phyloP scores from a whole-genome alignment of 352 stramenopile genomes.

The Pythium monospermum region DNA sequence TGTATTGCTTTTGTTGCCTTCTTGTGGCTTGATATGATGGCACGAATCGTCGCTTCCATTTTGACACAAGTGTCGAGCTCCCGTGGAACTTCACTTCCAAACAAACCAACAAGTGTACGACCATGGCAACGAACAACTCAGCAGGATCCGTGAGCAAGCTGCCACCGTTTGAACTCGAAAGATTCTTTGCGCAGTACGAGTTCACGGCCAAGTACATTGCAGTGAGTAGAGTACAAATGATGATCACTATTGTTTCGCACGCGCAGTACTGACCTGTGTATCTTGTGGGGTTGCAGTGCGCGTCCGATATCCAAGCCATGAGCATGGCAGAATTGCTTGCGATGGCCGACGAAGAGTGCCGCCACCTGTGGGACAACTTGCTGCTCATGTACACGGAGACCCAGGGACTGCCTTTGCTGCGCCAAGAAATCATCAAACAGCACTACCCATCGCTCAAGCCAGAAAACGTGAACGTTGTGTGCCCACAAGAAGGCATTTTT shows the following conservation, averaged over 20 bases:
- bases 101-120: background rate
- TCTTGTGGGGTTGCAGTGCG: constrained; percentile 21
- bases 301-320: constrained; percentile 35
- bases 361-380: constrained; percentile 36
- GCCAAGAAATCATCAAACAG: constrained; percentile 32
- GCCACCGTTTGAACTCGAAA: constrained; percentile 31
- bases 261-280: background rate
- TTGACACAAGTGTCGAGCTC: too few species aligned
- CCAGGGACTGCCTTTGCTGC: constrained; percentile 30
- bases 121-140: constrained; percentile 5
- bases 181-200: constrained; percentile 53
- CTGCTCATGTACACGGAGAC: constrained; percentile 42
- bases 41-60: too few species aligned
- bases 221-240: constrained; percentile 10
- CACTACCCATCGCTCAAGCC: constrained; percentile 25
- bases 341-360: constrained; percentile 36
- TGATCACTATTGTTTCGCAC: background rate
- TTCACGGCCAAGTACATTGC: constrained; percentile 34
- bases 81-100: too few species aligned
- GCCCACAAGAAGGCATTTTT: constrained; percentile 61
- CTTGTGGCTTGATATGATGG: too few species aligned
- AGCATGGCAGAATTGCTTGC: constrained; percentile 31
- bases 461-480: constrained; percentile 32
- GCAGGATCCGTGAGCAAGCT: constrained; percentile 20
- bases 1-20: too few species aligned